Base-by-base conservation (phyloP, 169 alveolate species). In the Eimeria nieschulzi region DNA sequence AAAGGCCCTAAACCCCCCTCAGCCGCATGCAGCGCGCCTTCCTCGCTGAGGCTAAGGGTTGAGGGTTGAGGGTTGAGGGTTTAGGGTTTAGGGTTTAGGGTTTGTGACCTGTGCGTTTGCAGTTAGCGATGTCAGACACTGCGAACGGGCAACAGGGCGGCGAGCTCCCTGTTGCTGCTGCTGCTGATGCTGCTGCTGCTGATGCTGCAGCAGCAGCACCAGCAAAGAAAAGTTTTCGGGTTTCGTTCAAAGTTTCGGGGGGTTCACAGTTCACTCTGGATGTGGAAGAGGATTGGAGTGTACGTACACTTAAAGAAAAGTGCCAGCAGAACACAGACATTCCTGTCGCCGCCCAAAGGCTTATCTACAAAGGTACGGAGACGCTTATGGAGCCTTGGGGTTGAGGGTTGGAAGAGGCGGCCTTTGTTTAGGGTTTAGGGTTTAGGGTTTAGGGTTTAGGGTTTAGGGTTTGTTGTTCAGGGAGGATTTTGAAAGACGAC, bases 401-500 rank as follows among this genome's bases (percentile, higher is more conserved):
- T 66, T 19, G 15, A 21, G 33, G 75, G 21, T 15, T 66, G 15
- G 10, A 33, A 33, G 6, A 1, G 46, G 46, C 46, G 46, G 46
- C 46, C 46, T 33, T 33, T 1, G 33, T 64, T 9, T n/a, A 64
- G 33, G 73, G 33, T 64, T 84, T 13, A 9, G 73, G 73, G 75
- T 66, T 66, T 21, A 66, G 21, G 75, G 21, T 66, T 19, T 66
- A 21, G 33, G 75, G 21, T 15, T 66, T 66, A 19, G 75, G 46
- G 33, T 66, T 15, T 21, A 66, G 46, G 75, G 39, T 64, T 84
- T 15, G 23, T 63, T 39, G 55, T 39, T 6, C 63, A 96, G 98
- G 99, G 23, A 93, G 97, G 83, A 97, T 97, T 33, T 93, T 97
- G 70, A 97, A 97, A 95, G 99, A 97, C 80, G 96, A 90, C 51